phyloP scores from a whole-genome alignment of 805 yeast genomes.

The Kurtzmaniella cleridarum region DNA sequence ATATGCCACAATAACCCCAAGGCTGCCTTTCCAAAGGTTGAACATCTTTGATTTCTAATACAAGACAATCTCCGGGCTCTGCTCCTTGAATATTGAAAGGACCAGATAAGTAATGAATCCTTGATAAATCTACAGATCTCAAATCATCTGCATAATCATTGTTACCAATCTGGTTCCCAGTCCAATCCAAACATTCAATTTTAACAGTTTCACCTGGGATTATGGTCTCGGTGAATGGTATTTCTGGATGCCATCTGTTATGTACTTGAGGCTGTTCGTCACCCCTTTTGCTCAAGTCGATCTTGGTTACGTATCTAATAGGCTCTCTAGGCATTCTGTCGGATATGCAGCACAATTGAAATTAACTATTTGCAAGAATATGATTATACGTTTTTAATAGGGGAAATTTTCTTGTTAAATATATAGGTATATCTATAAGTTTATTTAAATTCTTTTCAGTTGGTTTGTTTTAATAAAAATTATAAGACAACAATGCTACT shows the following conservation, averaged over 20 bases:
- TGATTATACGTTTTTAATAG: too few species aligned
- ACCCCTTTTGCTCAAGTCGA: constrained; percentile 41
- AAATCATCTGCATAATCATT: constrained; percentile 46
- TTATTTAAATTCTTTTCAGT: too few species aligned
- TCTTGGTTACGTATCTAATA: constrained; percentile 33
- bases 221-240: constrained; percentile 37
- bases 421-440: too few species aligned
- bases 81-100: constrained; percentile 42
- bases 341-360: too few species aligned
- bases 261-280: constrained; percentile 43
- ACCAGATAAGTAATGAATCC: constrained; percentile 46
- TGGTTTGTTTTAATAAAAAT: too few species aligned
- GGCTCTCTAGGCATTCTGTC: constrained; percentile 12
- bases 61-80: constrained; percentile 44
- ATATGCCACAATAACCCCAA: constrained; percentile 50
- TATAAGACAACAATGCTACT: too few species aligned
- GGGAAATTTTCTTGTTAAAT: too few species aligned
- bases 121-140: constrained; percentile 37
- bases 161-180: constrained; percentile 46
- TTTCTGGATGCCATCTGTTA: constrained; percentile 52
- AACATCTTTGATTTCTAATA: constrained; percentile 46
- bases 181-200: constrained; percentile 50
- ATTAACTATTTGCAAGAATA: too few species aligned
- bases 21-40: constrained; percentile 49
- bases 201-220: constrained; percentile 40